These are phyloP conservation scores for Botrytis tulipae DNA, from an alignment of 2,329 filamentous ascomycete genomes.

Conservation along the genomic window DNA sequence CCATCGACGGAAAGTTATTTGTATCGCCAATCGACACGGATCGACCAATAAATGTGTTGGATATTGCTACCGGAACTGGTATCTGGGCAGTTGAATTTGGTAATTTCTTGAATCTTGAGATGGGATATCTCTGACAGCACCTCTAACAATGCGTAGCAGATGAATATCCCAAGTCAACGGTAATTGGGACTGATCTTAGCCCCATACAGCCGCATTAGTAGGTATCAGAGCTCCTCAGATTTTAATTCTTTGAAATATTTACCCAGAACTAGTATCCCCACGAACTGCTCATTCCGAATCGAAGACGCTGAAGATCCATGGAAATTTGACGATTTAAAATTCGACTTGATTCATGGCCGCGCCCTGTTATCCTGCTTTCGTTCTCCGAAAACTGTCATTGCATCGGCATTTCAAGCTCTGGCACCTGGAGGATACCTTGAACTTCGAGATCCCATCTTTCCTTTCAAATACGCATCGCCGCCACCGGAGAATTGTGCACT, in stretches of 20 bases:
- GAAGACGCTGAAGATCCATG: slow-evolving; percentile 39
- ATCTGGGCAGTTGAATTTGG: slow-evolving; percentile 19
- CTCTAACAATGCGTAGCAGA: slow-evolving; percentile 31
- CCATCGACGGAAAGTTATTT: slow-evolving; percentile 15
- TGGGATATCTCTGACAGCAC: too few species aligned
- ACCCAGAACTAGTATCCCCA: slow-evolving; percentile 25
- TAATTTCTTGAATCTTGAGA: slow-evolving; percentile 27
- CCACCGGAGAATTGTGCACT: background rate
- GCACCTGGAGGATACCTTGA: slow-evolving; percentile 18
- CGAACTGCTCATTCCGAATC: slow-evolving; percentile 37
- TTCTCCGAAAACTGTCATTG: slow-evolving; percentile 5
- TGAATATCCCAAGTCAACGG: slow-evolving; percentile 28
- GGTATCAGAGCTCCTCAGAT: background rate
- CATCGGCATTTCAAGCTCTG: slow-evolving; percentile 3
- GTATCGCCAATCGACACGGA: slow-evolving; percentile 6
- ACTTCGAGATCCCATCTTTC: slow-evolving; percentile 14
- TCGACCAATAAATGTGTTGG: slow-evolving; percentile 8
- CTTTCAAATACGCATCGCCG: slow-evolving; percentile 7
- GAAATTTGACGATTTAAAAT: slow-evolving; percentile 25
- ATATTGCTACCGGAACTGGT: slow-evolving; percentile 17
- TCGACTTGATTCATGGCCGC: slow-evolving; percentile 15
- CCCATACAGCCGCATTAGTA: slow-evolving; percentile 34
- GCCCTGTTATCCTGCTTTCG: slow-evolving; percentile 11
- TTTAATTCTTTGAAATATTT: background rate
- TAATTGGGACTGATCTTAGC: slow-evolving; percentile 32